Conservation (phyloP, 257 asterid species). For the Nyctanthes arbortristis region DNA sequence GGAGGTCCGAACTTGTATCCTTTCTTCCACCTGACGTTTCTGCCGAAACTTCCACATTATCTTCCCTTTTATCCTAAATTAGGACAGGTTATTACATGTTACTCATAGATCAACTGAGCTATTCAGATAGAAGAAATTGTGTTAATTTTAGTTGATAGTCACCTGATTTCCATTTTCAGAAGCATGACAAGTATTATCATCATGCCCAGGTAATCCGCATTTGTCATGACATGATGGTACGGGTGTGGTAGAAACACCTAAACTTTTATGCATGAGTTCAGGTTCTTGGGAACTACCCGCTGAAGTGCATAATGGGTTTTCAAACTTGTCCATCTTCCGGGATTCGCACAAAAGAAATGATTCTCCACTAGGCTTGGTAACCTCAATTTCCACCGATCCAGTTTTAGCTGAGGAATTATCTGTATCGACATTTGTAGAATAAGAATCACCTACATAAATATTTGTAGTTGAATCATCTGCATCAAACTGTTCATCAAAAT, state of each 20-base stretch:
- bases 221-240: slow-evolving; percentile 12
- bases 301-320: slow-evolving; percentile 16
- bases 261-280: slow-evolving; percentile 20
- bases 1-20: slow-evolving; percentile 22
- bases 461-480: slow-evolving; percentile 46
- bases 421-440: slow-evolving; percentile 29
- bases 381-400: slow-evolving; percentile 36
- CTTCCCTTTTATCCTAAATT: slow-evolving; percentile 38
- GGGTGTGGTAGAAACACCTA: slow-evolving; percentile 5
- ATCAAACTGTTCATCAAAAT: slow-evolving; percentile 61
- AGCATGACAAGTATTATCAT: slow-evolving; percentile 10
- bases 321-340: slow-evolving; percentile 21
- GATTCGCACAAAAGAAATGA: slow-evolving; percentile 17
- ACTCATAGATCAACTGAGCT: neutral
- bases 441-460: slow-evolving; percentile 42
- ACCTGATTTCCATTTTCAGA: slow-evolving; percentile 42
- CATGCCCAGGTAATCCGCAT: slow-evolving; percentile 7
- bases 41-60: neutral
- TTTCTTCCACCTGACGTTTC: slow-evolving; percentile 21
- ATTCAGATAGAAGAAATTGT: neutral
- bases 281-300: slow-evolving; percentile 32
- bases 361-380: slow-evolving; percentile 27
- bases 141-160: slow-evolving; percentile 13
- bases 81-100: neutral
- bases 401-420: slow-evolving; percentile 44